Conservation (phyloP, 192 early-diverging fungal genomes). For the Kickxella alabastrina region DNA sequence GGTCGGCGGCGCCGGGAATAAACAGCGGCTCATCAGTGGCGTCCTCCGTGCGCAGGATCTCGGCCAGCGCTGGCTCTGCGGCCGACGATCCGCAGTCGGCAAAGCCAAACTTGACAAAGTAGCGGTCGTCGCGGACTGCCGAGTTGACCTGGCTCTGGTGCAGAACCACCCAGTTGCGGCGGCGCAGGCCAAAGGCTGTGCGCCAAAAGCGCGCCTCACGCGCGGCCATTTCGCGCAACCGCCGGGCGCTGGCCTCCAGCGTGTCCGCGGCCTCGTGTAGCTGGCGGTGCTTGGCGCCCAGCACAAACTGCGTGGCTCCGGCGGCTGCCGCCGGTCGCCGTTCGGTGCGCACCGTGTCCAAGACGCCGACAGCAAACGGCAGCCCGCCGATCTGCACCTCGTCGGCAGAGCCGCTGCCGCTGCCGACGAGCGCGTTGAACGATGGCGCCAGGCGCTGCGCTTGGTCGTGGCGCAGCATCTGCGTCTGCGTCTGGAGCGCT, state of each 20-base stretch:
- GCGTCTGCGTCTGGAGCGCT: not conserved
- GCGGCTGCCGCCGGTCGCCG: not conserved
- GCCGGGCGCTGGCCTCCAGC: conserved; percentile 12
- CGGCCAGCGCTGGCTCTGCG: conserved; percentile 30
- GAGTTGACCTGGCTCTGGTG: conserved; percentile 22
- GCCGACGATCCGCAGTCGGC: conserved; percentile 25
- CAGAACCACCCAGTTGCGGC: conserved; percentile 35
- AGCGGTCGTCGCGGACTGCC: conserved; percentile 15
- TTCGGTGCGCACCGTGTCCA: conserved; percentile 28
- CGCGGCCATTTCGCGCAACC: conserved; percentile 11
- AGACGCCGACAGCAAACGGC: conserved; percentile 28
- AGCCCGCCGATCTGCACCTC: conserved; percentile 37
- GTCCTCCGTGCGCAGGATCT: conserved; percentile 26
- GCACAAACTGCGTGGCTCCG: conserved; percentile 23
- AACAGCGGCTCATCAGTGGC: conserved; percentile 2
- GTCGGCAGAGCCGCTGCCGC: conserved; percentile 11
- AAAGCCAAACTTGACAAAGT: conserved; percentile 34
- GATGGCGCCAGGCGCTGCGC: not conserved
- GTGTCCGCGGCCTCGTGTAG: conserved; percentile 34
- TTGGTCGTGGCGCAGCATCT: conserved; percentile 18
- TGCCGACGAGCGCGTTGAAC: conserved; percentile 19
- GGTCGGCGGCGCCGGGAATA: conserved; percentile 10
- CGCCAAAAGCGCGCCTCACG: conserved; percentile 38
- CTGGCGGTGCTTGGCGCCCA: conserved; percentile 46
- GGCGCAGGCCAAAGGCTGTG: conserved; percentile 33